Evolutionary conservation across 495 filamentous ascomycete species (phyloP).

Genomic region (Hypoxylon cercidicola): DNA sequence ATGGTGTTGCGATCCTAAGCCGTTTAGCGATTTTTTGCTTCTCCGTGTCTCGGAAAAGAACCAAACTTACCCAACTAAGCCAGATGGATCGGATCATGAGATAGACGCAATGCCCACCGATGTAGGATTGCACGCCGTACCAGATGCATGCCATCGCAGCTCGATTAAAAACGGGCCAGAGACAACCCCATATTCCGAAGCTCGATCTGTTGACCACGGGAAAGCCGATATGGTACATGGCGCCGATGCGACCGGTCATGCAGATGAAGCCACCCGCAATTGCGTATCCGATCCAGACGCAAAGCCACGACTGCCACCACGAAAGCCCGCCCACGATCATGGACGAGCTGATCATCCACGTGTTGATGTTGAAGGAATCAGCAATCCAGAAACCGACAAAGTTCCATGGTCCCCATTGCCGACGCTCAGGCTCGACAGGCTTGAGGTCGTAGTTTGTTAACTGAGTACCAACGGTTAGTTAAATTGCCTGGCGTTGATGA

Average conservation of each 20-base stretch:
- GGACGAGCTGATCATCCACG: conserved; percentile 96
- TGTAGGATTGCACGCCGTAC: conserved; percentile 90
- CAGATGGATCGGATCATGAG: conserved; percentile 87
- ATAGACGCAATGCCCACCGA: conserved; percentile 83
- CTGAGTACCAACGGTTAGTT: conserved; percentile 49
- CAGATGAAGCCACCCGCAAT: conserved; percentile 80
- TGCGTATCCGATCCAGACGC: conserved; percentile 85
- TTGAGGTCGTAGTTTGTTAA: conserved; percentile 90
- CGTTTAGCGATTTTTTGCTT: conserved; percentile 23
- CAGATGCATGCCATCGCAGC: conserved; percentile 88
- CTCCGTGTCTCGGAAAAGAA: not conserved
- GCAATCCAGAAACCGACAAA: conserved; percentile 94
- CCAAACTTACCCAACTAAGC: conserved; percentile 61
- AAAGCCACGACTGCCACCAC: conserved; percentile 97
- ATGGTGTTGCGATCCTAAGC: conserved; percentile 60
- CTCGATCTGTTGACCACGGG: conserved; percentile 79
- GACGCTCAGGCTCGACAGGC: conserved; percentile 85
- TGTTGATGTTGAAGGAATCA: conserved; percentile 97
- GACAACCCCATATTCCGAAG: conserved; percentile 86
- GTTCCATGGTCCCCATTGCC: conserved; percentile 89
- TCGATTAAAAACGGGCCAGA: conserved; percentile 93
- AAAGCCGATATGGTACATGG: conserved; percentile 90
- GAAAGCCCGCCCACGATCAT: conserved; percentile 78
- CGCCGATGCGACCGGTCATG: conserved; percentile 84
- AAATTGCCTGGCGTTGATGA: conserved; percentile 14